Base-by-base conservation (phyloP, 257 asterid genomes). In the Marsdenia floribunda region DNA sequence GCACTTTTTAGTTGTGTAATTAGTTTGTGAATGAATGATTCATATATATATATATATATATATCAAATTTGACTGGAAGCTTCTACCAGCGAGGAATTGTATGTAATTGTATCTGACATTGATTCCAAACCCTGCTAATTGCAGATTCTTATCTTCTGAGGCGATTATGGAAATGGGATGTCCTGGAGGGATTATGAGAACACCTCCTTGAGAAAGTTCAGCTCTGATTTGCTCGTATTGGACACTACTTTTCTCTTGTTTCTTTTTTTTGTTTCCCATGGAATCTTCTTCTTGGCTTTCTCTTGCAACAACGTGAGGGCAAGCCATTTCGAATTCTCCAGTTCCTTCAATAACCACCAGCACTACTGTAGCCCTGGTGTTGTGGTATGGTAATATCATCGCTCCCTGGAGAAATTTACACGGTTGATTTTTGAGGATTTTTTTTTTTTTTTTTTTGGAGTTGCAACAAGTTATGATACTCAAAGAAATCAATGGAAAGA, bases 301-400 rank as follows among this genome's bases (percentile, higher is more conserved):
- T 0, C 73, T n/a, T 33, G 81, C 37, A 11, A 80, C 24, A 12
- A 79, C 59, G 74, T 84, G 85, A 33, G 92, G 92, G 64, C 90
- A 84, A 3, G 85, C 87, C 83, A 88, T 82, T 76, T 86, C 89
- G 16, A 77, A 74, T 13, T 76, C 61, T 1, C 88, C 92, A 2
- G 22, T 69, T 66, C 90, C 92, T 66, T 77, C 78, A 0, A 76
- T 72, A 19, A 81, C 89, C 11, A 77, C 13, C 22, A 68, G 82
- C 54, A 88, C 6, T 37, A 16, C 80, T 35, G 90, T 81, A 0
- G 86, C 74, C 84, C 71, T 84, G 9, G 90, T 77, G 7, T 88
- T 81, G 81, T 80, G 83, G 70, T 76, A 70, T 1, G 89, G 90
- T 24, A 71, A 83, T 12, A 78, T 52, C 92, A 88, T 88, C 33